Evolutionary conservation across 768 basidiomycete genomes (phyloP).

Genomic region (Boletus reticuloceps): DNA sequence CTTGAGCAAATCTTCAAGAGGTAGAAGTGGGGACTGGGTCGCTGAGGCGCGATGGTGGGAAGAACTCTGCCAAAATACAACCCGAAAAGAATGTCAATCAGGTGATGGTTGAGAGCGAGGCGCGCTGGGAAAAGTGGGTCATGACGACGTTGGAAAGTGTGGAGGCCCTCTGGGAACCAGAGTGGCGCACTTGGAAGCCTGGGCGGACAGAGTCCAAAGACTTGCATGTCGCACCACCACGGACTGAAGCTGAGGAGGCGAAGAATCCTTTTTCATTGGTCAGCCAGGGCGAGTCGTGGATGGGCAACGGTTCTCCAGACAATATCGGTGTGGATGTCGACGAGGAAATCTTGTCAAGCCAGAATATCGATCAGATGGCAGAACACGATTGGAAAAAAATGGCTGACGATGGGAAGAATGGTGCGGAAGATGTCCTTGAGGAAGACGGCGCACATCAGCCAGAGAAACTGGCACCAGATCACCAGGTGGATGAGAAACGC

Average conservation of each 20-base stretch:
- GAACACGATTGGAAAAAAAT: conserved; percentile 17
- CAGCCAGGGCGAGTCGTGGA: conserved; percentile 17
- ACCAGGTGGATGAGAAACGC: no score
- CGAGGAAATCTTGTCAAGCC: conserved; percentile 31
- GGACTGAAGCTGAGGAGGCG: conserved; percentile 8
- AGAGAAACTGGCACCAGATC: no score
- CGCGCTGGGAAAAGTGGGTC: no score
- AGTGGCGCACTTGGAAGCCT: conserved; percentile 59
- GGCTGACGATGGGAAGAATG: conserved; percentile 5
- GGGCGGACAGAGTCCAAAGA: conserved; percentile 3
- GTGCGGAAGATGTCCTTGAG: conserved; percentile 10
- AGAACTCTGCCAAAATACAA: conserved; percentile 64
- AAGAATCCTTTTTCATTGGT: conserved; percentile 25
- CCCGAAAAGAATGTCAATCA: not conserved
- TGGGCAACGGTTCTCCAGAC: not conserved
- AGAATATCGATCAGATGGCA: conserved; percentile 30
- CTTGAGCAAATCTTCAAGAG: conserved; percentile 61
- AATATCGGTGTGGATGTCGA: conserved; percentile 29
- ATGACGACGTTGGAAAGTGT: no score
- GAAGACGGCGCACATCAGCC: not conserved
- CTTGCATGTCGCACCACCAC: conserved; percentile 9
- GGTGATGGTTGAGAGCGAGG: no score
- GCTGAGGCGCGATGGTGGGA: conserved; percentile 76
- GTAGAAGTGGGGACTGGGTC: conserved; percentile 60
- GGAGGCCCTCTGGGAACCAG: conserved; percentile 13